Conservation (phyloP, 1,284 basidiomycete species). For the Sporisorium sorghi region DNA sequence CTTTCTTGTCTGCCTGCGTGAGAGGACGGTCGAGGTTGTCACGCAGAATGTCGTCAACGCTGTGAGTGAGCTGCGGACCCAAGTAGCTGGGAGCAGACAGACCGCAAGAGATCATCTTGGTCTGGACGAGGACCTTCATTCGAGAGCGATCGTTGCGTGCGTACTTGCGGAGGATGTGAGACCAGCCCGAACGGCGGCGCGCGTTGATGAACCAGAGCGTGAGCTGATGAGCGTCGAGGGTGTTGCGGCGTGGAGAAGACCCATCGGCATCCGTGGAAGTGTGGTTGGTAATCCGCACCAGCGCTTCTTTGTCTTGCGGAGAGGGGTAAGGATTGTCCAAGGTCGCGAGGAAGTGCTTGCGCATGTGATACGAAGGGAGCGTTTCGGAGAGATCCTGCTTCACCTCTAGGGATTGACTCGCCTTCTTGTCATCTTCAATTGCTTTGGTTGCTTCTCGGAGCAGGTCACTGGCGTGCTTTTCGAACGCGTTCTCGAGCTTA, state of each 20-base stretch:
- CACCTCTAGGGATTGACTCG: not conserved
- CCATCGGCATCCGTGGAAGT: not conserved
- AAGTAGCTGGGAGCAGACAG: not conserved
- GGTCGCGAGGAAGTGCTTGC: conserved; percentile 57
- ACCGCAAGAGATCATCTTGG: conserved; percentile 27
- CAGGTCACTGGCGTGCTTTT: too few relatives aligned
- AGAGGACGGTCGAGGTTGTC: conserved; percentile 21
- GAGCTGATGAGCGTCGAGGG: conserved; percentile 40
- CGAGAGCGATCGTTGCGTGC: conserved; percentile 39
- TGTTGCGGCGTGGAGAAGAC: too few relatives aligned
- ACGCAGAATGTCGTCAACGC: conserved; percentile 25
- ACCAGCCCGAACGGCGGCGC: conserved; percentile 66
- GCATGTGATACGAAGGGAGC: conserved; percentile 45
- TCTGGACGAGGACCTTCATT: conserved; percentile 31
- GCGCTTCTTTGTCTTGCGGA: conserved; percentile 43
- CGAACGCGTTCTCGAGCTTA: not conserved
- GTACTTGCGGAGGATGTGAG: conserved; percentile 52
- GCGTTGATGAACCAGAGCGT: conserved; percentile 68
- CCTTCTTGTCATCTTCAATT: not conserved
- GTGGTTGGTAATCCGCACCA: conserved; percentile 52
- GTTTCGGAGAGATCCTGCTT: conserved; percentile 17
- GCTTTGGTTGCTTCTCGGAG: not conserved
- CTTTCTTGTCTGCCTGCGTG: conserved; percentile 25
- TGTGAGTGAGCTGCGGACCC: not conserved
- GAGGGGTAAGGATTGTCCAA: conserved; percentile 59